Conservation (phyloP, 1,139 yeast species). For the Fermentozyma sake region DNA sequence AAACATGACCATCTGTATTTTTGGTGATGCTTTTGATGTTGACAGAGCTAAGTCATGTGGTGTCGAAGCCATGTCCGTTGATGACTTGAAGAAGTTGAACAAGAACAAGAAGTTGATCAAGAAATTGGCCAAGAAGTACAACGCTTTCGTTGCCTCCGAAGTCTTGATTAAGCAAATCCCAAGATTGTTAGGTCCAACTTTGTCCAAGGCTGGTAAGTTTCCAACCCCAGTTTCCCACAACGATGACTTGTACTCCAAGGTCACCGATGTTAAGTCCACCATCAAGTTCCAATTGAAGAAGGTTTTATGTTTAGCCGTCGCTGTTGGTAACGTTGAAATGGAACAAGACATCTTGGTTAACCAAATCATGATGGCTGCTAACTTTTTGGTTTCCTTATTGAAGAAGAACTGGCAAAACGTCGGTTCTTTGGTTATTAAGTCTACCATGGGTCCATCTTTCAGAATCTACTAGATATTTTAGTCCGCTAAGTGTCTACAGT, state of each 20-base stretch:
- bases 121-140: slow-evolving; percentile 99
- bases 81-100: slow-evolving; percentile 99
- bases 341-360: slow-evolving; percentile 93
- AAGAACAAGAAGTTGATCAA: slow-evolving; percentile 99
- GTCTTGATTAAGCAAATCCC: slow-evolving; percentile 99
- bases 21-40: slow-evolving; percentile 99
- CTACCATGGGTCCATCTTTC: slow-evolving; percentile 99
- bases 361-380: slow-evolving; percentile 98
- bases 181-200: slow-evolving; percentile 99
- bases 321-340: slow-evolving; percentile 99
- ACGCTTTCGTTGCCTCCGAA: slow-evolving; percentile 99
- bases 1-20: slow-evolving; percentile 99
- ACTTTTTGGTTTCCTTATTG: slow-evolving; percentile 98
- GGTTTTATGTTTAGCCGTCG: slow-evolving; percentile 86
- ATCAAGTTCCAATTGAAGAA: slow-evolving; percentile 99
- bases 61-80: slow-evolving; percentile 99
- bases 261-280: slow-evolving; percentile 97
- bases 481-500: too few species aligned
- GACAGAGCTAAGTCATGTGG: slow-evolving; percentile 99
- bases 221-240: slow-evolving; percentile 99
- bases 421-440: slow-evolving; percentile 98
- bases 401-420: slow-evolving; percentile 99
- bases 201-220: slow-evolving; percentile 99
- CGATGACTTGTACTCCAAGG: slow-evolving; percentile 96
- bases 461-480: slow-evolving; percentile 80